These are phyloP conservation scores for Garcia nutans DNA, from an alignment of 345 rosid genomes.

Conservation along the genomic window DNA sequence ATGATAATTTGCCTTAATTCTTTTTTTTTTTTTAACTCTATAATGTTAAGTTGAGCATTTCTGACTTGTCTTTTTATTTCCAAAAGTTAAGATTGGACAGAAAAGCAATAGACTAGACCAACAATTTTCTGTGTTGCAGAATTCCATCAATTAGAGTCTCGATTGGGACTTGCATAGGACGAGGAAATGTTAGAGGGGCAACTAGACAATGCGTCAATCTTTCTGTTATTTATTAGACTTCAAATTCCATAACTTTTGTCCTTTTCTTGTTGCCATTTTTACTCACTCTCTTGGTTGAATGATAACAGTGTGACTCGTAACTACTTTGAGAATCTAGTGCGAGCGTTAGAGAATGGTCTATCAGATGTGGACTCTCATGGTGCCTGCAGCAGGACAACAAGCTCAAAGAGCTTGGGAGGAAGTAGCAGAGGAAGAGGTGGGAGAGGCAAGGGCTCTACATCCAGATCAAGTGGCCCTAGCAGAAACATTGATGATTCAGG, in stretches of 20 bases:
- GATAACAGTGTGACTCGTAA: constrained; percentile 70
- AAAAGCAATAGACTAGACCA: neutral
- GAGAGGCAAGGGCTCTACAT: constrained; percentile 52
- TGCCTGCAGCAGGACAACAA: constrained; percentile 48
- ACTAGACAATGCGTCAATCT: neutral
- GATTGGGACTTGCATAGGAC: neutral
- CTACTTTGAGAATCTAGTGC: constrained; percentile 81
- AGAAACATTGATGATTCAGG: constrained; percentile 45
- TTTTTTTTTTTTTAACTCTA: too few species aligned
- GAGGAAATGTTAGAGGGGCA: neutral
- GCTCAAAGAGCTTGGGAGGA: constrained; percentile 46
- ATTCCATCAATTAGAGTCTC: neutral
- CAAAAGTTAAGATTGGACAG: neutral
- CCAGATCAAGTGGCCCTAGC: constrained; percentile 52
- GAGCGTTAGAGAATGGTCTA: constrained; percentile 77
- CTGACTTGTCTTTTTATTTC: neutral
- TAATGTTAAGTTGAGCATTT: neutral
- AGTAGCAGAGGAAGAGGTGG: constrained; percentile 24
- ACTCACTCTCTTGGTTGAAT: neutral
- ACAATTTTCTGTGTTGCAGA: neutral
- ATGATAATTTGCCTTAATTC: neutral
- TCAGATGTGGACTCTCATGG: constrained; percentile 66
- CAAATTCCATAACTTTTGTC: neutral
- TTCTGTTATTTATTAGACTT: neutral
- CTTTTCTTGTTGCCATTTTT: neutral